Percentiles rank a stretch among this genome's conserved stretches.
Evolutionary conservation across 345 rosid genomes (phyloP).

Genomic region (Bruguiera gymnorhiza): DNA sequence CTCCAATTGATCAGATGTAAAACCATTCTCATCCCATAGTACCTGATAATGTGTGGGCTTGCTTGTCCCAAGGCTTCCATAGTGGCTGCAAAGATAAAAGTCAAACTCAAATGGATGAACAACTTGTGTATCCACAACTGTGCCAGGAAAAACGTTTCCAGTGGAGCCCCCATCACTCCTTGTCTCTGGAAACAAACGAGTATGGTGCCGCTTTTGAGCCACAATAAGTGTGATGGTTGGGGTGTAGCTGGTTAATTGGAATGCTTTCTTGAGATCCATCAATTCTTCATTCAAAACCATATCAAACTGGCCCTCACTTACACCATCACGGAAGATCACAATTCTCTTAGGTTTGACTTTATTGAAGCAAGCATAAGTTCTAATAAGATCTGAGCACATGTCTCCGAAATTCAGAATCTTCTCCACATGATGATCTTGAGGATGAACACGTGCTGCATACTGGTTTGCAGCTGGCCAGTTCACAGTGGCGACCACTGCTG

Average conservation of each 20-base stretch:
- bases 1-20: slow-evolving; percentile 63
- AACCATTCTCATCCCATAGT: slow-evolving; percentile 67
- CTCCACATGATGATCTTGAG: slow-evolving; percentile 62
- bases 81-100: slow-evolving; percentile 78
- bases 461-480: slow-evolving; percentile 91
- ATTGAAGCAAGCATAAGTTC: slow-evolving; percentile 40
- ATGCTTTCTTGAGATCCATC: slow-evolving; percentile 46
- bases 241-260: slow-evolving; percentile 30
- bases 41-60: slow-evolving; percentile 81
- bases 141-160: slow-evolving; percentile 71
- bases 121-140: slow-evolving; percentile 66
- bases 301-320: slow-evolving; percentile 73
- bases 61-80: slow-evolving; percentile 77
- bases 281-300: slow-evolving; percentile 80
- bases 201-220: slow-evolving; percentile 77
- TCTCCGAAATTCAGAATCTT: slow-evolving; percentile 59
- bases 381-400: slow-evolving; percentile 64
- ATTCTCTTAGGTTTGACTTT: slow-evolving; percentile 51
- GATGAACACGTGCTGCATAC: slow-evolving; percentile 68
- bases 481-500: slow-evolving; percentile 75
- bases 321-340: slow-evolving; percentile 85
- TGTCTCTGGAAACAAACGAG: slow-evolving; percentile 58
- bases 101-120: slow-evolving; percentile 74
- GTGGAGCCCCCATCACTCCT: slow-evolving; percentile 35
- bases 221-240: slow-evolving; percentile 72